These are phyloP conservation scores for Cyclotella atomus DNA, from an alignment of 108 stramenopile species.

Conservation along the genomic window DNA sequence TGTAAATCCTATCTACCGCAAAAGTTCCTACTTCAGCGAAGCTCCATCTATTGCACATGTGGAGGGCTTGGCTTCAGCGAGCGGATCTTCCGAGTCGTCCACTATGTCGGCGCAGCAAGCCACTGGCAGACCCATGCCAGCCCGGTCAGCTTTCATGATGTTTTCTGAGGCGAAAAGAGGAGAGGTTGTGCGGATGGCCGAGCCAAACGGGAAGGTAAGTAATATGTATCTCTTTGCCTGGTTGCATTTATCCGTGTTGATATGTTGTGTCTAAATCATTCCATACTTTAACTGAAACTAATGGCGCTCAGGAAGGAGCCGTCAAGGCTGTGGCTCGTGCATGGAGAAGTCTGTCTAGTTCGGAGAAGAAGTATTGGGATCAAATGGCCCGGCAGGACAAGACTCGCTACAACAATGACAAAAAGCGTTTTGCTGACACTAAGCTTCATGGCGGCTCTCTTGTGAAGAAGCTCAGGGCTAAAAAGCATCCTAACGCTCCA, in stretches of 20 bases:
- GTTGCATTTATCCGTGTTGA: not conserved
- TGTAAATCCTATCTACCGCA: not conserved
- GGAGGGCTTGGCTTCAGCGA: conserved; percentile 7
- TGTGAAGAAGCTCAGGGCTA: conserved; percentile 30
- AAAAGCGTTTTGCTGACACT: conserved; percentile 12
- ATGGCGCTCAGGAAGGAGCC: conserved; percentile 11
- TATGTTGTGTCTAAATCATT: not conserved
- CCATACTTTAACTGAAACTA: not conserved
- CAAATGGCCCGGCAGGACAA: conserved; percentile 26
- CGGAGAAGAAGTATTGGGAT: conserved; percentile 36
- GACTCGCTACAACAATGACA: conserved; percentile 36
- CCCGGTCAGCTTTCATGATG: conserved; percentile 49
- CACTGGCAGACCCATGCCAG: conserved; percentile 23
- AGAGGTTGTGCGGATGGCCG: conserved; percentile 19
- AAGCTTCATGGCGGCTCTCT: conserved; percentile 4
- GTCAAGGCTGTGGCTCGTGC: conserved; percentile 37
- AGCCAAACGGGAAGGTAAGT: conserved; percentile 6
- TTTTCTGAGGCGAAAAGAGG: conserved; percentile 26
- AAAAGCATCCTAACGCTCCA: conserved; percentile 48
- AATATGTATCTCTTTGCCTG: not conserved
- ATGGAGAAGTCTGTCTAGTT: conserved; percentile 32
- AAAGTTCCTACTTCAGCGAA: conserved; percentile 27
- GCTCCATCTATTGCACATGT: conserved; percentile 8
- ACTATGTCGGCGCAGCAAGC: conserved; percentile 1
- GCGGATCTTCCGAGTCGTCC: conserved; percentile 27